Percentiles rank a stretch among this genome's conserved stretches.
These are phyloP conservation scores for Coemansia sp. DNA, from an alignment of 192 early-diverging fungal genomes.

Conservation along the genomic window DNA sequence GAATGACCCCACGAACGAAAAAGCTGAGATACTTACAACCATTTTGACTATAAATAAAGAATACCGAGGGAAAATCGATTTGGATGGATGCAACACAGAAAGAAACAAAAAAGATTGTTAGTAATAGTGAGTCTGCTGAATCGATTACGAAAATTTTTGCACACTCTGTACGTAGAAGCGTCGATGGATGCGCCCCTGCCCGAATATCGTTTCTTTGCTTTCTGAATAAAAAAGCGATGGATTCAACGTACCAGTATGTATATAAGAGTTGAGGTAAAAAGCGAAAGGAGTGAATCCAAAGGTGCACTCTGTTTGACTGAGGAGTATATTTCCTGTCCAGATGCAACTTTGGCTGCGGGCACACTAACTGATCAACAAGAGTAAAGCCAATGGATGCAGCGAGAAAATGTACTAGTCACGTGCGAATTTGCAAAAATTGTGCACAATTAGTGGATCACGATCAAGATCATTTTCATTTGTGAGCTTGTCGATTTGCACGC, in stretches of 20 bases:
- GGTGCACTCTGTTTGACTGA: background rate
- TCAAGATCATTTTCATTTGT: background rate
- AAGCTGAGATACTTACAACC: conserved; percentile 44
- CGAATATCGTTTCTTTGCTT: background rate
- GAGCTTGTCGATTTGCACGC: too few relatives aligned
- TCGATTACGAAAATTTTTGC: background rate
- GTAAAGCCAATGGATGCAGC: background rate
- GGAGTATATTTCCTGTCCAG: conserved; percentile 12
- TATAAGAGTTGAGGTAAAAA: conserved; percentile 23
- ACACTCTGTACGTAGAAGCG: background rate
- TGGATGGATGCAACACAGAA: conserved; percentile 21
- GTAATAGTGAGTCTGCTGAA: background rate
- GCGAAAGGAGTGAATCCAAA: conserved; percentile 25
- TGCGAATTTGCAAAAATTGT: background rate
- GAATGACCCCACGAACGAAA: background rate
- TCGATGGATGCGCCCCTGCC: conserved; percentile 4
- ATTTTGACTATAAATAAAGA: conserved; percentile 35
- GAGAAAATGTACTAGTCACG: background rate
- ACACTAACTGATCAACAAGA: background rate
- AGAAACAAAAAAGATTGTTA: conserved; percentile 3
- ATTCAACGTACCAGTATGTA: conserved; percentile 42
- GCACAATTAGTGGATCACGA: background rate
- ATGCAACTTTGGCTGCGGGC: too few relatives aligned
- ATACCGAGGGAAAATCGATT: background rate
- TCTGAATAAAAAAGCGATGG: conserved; percentile 24